These are phyloP conservation scores for Fomitiporia mediterranea DNA, from an alignment of 1,284 basidiomycete species.

Conservation along the genomic window DNA sequence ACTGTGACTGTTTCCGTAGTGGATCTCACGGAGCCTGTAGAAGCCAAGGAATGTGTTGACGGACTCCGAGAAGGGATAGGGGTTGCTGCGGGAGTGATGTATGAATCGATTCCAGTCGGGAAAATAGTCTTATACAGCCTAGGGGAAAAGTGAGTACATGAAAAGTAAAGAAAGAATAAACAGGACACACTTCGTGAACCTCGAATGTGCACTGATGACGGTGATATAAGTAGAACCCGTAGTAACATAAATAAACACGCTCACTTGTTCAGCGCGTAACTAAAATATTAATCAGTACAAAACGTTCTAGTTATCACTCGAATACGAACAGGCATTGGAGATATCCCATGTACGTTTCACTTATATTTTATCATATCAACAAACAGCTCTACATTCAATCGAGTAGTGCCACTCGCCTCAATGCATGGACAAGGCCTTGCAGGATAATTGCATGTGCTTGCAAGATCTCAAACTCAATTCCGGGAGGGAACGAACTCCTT, in stretches of 20 bases:
- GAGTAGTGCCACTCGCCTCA: slow-evolving; percentile 59
- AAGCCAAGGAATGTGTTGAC: slow-evolving; percentile 27
- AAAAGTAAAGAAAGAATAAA: not conserved
- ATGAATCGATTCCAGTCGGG: slow-evolving; percentile 56
- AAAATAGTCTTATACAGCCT: slow-evolving; percentile 72
- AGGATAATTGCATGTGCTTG: slow-evolving; percentile 67
- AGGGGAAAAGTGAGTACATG: slow-evolving; percentile 1
- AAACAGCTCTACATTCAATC: too few relatives aligned
- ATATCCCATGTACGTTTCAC: slow-evolving; percentile 76
- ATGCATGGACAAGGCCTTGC: slow-evolving; percentile 60
- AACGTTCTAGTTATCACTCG: not conserved
- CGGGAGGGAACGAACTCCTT: slow-evolving; percentile 42
- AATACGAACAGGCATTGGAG: slow-evolving; percentile 64
- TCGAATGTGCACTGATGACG: slow-evolving; percentile 56
- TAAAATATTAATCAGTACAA: slow-evolving; percentile 25
- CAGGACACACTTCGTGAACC: slow-evolving; percentile 55
- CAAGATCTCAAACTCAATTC: slow-evolving; percentile 69
- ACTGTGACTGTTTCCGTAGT: slow-evolving; percentile 27
- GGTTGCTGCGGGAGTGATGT: slow-evolving; percentile 45
- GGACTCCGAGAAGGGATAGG: slow-evolving; percentile 39
- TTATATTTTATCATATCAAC: slow-evolving; percentile 27
- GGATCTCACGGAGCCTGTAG: slow-evolving; percentile 25
- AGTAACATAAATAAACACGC: slow-evolving; percentile 22
- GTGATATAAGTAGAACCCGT: slow-evolving; percentile 17
- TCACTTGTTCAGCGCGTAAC: slow-evolving; percentile 58